Conservation (phyloP, 2,329 filamentous ascomycete genomes). For the Sclerotinia borealis region DNA sequence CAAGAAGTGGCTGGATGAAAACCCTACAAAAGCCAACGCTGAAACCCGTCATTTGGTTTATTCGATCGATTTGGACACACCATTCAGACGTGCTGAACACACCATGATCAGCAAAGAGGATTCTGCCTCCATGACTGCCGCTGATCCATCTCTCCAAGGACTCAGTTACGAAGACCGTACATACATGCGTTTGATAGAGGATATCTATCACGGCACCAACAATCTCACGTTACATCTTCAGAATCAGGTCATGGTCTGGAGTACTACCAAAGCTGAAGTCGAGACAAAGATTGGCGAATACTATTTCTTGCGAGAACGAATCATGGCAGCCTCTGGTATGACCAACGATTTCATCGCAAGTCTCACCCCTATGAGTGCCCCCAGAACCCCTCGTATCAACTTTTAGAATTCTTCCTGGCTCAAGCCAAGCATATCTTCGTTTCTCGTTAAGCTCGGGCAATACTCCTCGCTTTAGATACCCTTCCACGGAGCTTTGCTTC, state of each 20-base stretch:
- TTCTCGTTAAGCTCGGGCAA: not conserved
- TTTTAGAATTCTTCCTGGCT: not conserved
- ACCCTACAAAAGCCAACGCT: not conserved
- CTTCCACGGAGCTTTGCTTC: not conserved
- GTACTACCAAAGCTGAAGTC: not conserved
- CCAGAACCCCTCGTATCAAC: constrained; percentile 3
- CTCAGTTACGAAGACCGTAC: not conserved
- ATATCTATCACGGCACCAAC: constrained; percentile 1
- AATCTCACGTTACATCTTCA: constrained; percentile 5
- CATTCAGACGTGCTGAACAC: not conserved
- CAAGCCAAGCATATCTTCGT: not conserved
- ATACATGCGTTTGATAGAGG: constrained; percentile 2
- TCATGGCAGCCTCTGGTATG: constrained; percentile 2
- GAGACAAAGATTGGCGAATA: constrained; percentile 1
- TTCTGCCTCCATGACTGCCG: not conserved
- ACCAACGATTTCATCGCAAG: not conserved
- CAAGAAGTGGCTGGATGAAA: not conserved
- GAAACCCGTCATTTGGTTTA: not conserved
- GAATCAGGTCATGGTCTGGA: not conserved
- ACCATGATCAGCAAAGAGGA: not conserved
- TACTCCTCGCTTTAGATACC: not conserved
- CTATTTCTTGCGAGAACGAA: not conserved
- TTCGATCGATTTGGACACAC: not conserved
- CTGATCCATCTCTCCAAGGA: not conserved
- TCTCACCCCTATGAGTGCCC: not conserved